Evolutionary conservation across 2,329 filamentous ascomycete species (phyloP).

Genomic region (Graphium sp.): DNA sequence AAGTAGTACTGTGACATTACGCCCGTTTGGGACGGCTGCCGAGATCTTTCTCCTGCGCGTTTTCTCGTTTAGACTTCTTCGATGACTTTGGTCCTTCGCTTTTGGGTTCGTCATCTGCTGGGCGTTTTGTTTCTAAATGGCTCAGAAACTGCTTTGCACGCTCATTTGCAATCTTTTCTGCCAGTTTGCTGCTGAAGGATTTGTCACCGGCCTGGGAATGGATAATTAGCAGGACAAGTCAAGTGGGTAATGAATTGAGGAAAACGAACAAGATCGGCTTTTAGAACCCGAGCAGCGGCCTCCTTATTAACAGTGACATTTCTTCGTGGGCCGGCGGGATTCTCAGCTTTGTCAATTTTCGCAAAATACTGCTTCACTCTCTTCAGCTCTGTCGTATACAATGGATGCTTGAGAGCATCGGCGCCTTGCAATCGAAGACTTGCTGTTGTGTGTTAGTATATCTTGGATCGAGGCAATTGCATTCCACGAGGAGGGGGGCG

Average conservation of each 20-base stretch:
- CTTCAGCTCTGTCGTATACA: slow-evolving; percentile 64
- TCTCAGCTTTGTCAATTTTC: slow-evolving; percentile 72
- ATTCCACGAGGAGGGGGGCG: slow-evolving; percentile 10
- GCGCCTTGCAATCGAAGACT: slow-evolving; percentile 64
- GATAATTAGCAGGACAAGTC: not conserved
- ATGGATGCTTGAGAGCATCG: slow-evolving; percentile 67
- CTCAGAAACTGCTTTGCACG: slow-evolving; percentile 32
- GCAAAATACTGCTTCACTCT: slow-evolving; percentile 82
- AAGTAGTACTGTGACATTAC: no score
- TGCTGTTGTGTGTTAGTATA: slow-evolving; percentile 19
- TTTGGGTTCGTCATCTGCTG: slow-evolving; percentile 3
- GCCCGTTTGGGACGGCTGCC: no score
- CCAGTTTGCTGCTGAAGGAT: slow-evolving; percentile 30
- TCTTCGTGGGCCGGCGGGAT: slow-evolving; percentile 34
- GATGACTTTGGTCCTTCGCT: no score
- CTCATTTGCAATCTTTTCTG: slow-evolving; percentile 39
- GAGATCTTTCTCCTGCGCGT: no score
- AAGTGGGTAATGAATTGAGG: not conserved
- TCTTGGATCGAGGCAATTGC: not conserved
- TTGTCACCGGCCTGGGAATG: slow-evolving; percentile 26
- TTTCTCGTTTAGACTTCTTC: no score
- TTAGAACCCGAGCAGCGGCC: slow-evolving; percentile 69
- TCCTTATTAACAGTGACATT: slow-evolving; percentile 46
- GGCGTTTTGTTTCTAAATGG: no score
- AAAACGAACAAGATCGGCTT: slow-evolving; percentile 51